Base-by-base conservation (phyloP, 2,329 filamentous ascomycete species). In the Colletotrichum sp. region DNA sequence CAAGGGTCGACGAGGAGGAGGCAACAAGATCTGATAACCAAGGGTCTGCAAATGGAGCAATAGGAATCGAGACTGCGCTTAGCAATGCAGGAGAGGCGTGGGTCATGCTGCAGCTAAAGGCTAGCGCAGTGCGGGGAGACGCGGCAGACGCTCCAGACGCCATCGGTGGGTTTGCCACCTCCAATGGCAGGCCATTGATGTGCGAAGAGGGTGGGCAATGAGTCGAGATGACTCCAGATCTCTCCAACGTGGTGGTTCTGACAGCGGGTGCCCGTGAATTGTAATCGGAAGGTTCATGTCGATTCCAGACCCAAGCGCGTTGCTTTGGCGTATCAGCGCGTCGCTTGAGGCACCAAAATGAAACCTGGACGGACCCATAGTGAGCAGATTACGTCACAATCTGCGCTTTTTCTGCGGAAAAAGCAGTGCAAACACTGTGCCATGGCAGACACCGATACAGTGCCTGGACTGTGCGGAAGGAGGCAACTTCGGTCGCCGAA, bases 331-430 rank as follows among this genome's bases (percentile, higher is more conserved):
- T 72, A 30, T 68, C 69, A 68, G 71, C 63, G 63, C 70, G 69
- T 55, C 63, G 62, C 44, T 64, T 69, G 21, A 62, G 57, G 28
- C 64, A 73, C 57, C 21, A 10, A 24, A 76, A 73, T 76, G 74
- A 76, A 76, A 76, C 74, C 59, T 44, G 70, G 34, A 69, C 64
- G 59, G 74, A 74, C 70, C 70, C 44, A n/a, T 65, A 44, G 12
- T 69, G 74, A 76, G 74, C 74, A 74, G 59, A 69, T 76, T 76
- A 76, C 74, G 70, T 76, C 74, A 76, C 44, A 52, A 30, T 7
- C 5, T 69, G 70, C 57, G 70, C 65, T 69, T 59, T 69, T 65
- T 65, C 24, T 73, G 59, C 74, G 16, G 34, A 15, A n/a, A 13
- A 30, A 12, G 60, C 70, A 52, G 70, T 76, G 34, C 16, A 6